Evolutionary conservation across 2,329 filamentous ascomycete genomes (phyloP), one percentile per base, ranked within the genome.

Genomic region (Sarocladium strictum): DNA sequence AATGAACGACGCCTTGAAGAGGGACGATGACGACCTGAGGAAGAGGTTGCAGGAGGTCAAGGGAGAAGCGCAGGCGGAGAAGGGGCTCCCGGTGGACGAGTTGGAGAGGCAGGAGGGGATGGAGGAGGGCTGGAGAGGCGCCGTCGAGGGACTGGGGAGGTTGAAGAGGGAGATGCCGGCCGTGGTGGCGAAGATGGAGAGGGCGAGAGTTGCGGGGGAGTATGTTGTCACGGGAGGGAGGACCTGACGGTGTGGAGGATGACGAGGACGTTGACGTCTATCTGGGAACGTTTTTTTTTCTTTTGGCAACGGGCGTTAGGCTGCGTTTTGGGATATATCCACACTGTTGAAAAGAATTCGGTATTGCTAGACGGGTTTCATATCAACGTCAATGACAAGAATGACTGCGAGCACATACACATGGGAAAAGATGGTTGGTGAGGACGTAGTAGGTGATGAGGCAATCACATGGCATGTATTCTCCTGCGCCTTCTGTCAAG

Each of bases 181-280:
- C 19, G 78, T 79, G 3, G 80, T 84, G 62, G 84, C 83, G 54
- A 80, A 76, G 66, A 85, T 85, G 78, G 83, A 86, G 72, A 75
- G 83, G 66, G 83, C 84, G 55, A 72, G 79, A 58, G 75, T 79
- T 15, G 83, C 81, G 21, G 80, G 77, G 15, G 75, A 80, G 60
- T 84, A 84, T 65, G 79, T 81, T 7, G 71, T 79, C 23, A 64
- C 64, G 24, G 62, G 65, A 32, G 62, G 64, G 17, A 59, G 63
- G 55, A 67, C 60, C 63, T 52, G 33, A 41, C 24, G 17, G 17
- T 43, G 32, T 21, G 19, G 43, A 17, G 7, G 10, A 24, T 23
- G n/a, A 6, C 5, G 27, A 10, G 29, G 26, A 52, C 19, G 10
- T 17, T 32, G n/a, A 24, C 24, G 45, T 50, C 26, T 35, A 12